These are phyloP conservation scores for Zymoseptoria ardabiliae DNA, from an alignment of 2,329 filamentous ascomycete species.

Conservation along the genomic window DNA sequence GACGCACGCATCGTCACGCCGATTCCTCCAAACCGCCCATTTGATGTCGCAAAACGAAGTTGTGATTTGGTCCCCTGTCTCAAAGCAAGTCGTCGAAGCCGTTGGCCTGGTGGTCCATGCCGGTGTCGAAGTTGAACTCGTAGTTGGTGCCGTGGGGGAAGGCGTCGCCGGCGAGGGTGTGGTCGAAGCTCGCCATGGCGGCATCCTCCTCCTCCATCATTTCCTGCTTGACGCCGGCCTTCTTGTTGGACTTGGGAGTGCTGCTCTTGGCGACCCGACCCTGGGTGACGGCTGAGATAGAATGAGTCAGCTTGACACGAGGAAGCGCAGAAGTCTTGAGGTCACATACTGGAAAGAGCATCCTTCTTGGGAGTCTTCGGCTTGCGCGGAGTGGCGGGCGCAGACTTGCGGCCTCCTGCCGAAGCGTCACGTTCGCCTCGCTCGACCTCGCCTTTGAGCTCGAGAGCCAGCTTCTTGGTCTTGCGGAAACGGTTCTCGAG, in stretches of 20 bases:
- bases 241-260: slow-evolving; percentile 16
- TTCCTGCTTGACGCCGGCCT: slow-evolving; percentile 23
- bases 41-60: background rate
- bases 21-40: background rate
- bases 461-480: slow-evolving; percentile 36
- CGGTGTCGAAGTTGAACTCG: background rate
- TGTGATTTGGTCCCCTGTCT: background rate
- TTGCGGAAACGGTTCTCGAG: slow-evolving; percentile 42
- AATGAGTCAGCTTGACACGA: background rate
- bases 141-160: background rate
- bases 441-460: slow-evolving; percentile 22
- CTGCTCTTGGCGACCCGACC: slow-evolving; percentile 19
- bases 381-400: slow-evolving; percentile 18
- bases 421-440: slow-evolving; percentile 18
- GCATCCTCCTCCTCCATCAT: slow-evolving; percentile 5
- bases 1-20: background rate
- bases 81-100: background rate
- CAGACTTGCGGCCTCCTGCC: slow-evolving; percentile 7
- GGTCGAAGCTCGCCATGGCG: background rate
- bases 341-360: slow-evolving; percentile 11
- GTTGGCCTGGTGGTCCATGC: background rate
- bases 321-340: background rate
- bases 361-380: slow-evolving; percentile 20
- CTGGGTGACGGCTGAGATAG: slow-evolving; percentile 16
- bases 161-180: background rate